Conservation (phyloP, 2,329 filamentous ascomycete species). For the Pestalotiopsis sp. region DNA sequence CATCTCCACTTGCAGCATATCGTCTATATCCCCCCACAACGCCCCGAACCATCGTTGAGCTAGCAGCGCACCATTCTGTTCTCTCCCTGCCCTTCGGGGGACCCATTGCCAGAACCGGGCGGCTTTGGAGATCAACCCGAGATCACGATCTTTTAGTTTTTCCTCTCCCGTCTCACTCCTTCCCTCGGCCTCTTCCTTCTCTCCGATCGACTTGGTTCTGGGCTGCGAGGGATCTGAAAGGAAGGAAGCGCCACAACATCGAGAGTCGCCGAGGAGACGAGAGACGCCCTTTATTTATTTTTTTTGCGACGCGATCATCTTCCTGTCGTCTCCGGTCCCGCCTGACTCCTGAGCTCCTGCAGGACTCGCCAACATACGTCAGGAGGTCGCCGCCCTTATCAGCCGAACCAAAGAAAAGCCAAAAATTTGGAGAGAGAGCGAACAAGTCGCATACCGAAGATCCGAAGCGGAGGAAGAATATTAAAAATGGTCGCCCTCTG, state of each 20-base stretch:
- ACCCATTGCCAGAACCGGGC: background rate
- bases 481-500: constrained; percentile 10
- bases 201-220: background rate
- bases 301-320: background rate
- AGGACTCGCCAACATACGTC: background rate
- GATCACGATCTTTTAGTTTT: background rate
- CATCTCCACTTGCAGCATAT: background rate
- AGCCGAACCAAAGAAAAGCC: background rate
- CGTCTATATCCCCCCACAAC: background rate
- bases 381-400: background rate
- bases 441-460: background rate
- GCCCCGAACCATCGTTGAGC: background rate
- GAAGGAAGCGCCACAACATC: background rate
- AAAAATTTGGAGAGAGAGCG: background rate
- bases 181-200: background rate
- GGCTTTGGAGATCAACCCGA: background rate
- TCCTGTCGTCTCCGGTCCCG: background rate
- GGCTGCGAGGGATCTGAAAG: background rate
- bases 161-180: background rate
- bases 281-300: background rate
- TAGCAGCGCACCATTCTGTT: background rate
- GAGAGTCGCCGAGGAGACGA: background rate
- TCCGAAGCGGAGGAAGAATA: background rate
- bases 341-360: background rate
- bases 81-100: background rate